Conservation (phyloP, 1,284 basidiomycete genomes). For the Phlebopus sp. region DNA sequence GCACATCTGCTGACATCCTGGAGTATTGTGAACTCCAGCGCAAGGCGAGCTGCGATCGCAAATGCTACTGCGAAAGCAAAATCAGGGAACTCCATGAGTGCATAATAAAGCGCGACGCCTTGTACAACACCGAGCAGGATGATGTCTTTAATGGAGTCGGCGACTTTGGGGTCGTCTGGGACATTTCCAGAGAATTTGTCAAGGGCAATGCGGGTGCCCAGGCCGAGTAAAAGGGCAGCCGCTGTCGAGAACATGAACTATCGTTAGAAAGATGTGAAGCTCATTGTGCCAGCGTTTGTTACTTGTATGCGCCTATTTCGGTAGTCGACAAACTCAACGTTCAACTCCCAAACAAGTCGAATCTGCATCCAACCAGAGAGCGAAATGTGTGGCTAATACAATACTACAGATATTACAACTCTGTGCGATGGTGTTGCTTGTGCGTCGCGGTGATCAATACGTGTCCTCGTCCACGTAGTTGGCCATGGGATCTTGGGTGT, state of each 20-base stretch:
- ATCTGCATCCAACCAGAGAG: slow-evolving; percentile 39
- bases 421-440: too few species aligned
- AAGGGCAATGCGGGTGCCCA: slow-evolving; percentile 68
- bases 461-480: slow-evolving; percentile 69
- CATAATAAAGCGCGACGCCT: slow-evolving; percentile 68
- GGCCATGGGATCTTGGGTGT: slow-evolving; percentile 85
- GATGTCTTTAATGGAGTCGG: slow-evolving; percentile 50
- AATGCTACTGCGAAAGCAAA: slow-evolving; percentile 55
- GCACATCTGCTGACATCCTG: slow-evolving; percentile 52
- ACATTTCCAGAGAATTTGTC: slow-evolving; percentile 49
- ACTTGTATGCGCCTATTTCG: slow-evolving; percentile 23
- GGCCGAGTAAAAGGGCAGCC: slow-evolving; percentile 46
- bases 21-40: slow-evolving; percentile 53
- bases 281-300: slow-evolving; percentile 10
- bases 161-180: slow-evolving; percentile 31
- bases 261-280: slow-evolving; percentile 20
- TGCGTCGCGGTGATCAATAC: slow-evolving; percentile 16
- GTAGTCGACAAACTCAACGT: slow-evolving; percentile 34
- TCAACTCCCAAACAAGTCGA: slow-evolving; percentile 41
- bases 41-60: slow-evolving; percentile 56
- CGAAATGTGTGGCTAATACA: slow-evolving; percentile 20
- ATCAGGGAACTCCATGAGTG: slow-evolving; percentile 51
- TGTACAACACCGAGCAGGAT: slow-evolving; percentile 71
- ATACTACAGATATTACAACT: slow-evolving; percentile 20
- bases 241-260: slow-evolving; percentile 42